Base-by-base conservation (phyloP, 495 filamentous ascomycete species). In the Penicillium simplicissimum region DNA sequence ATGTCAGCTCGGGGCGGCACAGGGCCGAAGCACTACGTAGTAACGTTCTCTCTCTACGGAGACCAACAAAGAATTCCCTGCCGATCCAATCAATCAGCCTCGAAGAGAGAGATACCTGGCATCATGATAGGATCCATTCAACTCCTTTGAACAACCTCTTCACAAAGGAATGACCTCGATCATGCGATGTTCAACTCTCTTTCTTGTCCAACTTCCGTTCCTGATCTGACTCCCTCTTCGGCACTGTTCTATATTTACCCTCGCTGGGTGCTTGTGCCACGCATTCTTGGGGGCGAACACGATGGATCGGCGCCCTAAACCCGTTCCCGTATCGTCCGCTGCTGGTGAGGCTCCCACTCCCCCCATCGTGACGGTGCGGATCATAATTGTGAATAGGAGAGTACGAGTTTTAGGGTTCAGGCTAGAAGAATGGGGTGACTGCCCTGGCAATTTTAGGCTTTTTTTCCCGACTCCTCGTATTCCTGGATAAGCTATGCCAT, bases 181-280 rank as follows among this genome's bases (percentile, higher is more conserved):
- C 19, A 8, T 13, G 15, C 14, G 0, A 3, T 28, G 11, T 7
- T 31, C n/a, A 5, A 15, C n/a, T 31, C 10, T 15, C 5, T 1
- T 15, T 15, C 23, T n/a, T 49, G 13, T 31, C 11, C 4, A 31
- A 49, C n/a, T 33, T 48, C 17, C 33, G 15, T 17, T n/a, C 38
- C 8, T 37, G 23, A 25, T 15, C 15, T 54, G 31, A 49, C 42
- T 31, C 28, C 28, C 8, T 42, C 25, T 49, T n/a, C 1, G 36
- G 40, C 42, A 33, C 13, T 55, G 49, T 63, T 63, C 61, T 59
- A 63, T 59, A 51, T 59, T 63, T 63, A 63, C 23, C 25, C 57
- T 36, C 11, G 14, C 19, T 0, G 34, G 43, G 52, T 47, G 52
- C 55, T 56, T 47, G 13, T 19, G 61, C 55, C 61, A 55, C 61